Evolutionary conservation across 176 grass and related monocot species (phyloP).

Genomic region (Metroxylon sagu): DNA sequence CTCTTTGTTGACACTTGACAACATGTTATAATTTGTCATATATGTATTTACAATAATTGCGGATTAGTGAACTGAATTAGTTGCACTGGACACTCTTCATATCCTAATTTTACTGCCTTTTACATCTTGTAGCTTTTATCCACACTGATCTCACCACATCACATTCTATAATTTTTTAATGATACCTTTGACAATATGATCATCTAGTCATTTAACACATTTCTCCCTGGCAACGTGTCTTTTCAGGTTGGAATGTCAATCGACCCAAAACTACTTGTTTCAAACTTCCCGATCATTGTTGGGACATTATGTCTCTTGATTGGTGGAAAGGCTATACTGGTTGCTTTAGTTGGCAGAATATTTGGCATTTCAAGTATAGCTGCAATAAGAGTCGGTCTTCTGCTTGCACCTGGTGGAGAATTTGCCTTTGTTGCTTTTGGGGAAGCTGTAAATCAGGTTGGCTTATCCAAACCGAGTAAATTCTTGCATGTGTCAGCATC

Average conservation of each 20-base stretch:
- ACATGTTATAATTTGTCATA: too few relatives aligned
- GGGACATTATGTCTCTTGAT: slow-evolving; percentile 59
- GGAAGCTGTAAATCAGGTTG: slow-evolving; percentile 96
- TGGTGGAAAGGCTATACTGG: slow-evolving; percentile 75
- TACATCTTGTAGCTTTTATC: too few relatives aligned
- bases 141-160: neutral
- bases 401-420: slow-evolving; percentile 97
- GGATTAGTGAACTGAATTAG: too few relatives aligned
- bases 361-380: slow-evolving; percentile 95
- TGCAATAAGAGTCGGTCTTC: slow-evolving; percentile 69
- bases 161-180: neutral
- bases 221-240: slow-evolving; percentile 2
- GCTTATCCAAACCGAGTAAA: neutral
- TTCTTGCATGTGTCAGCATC: too few relatives aligned
- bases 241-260: slow-evolving; percentile 99
- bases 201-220: neutral
- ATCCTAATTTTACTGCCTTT: too few relatives aligned
- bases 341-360: slow-evolving; percentile 75
- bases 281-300: slow-evolving; percentile 74
- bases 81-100: too few relatives aligned
- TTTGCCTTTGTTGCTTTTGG: slow-evolving; percentile 99
- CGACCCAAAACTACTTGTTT: slow-evolving; percentile 79
- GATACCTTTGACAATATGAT: slow-evolving; percentile 1
- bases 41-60: too few relatives aligned
- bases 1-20: neutral